Percentiles rank a stretch among this genome's conserved stretches.
Evolutionary conservation across 805 yeast species (phyloP).

Genomic region (Lachancea sp.): DNA sequence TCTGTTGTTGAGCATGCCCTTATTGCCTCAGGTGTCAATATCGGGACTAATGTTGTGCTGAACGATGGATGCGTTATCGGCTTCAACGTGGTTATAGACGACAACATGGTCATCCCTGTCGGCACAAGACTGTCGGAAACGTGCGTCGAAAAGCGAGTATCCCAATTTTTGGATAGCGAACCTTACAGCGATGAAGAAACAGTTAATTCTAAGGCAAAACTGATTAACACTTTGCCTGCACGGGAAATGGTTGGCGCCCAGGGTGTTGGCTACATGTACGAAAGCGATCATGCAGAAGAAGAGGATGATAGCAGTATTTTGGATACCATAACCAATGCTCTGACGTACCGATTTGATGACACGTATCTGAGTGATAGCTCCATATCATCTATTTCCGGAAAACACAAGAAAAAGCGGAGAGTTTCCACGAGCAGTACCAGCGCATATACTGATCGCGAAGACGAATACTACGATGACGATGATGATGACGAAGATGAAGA

Average conservation of each 20-base stretch:
- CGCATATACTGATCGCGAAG: slow-evolving; percentile 41
- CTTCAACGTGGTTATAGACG: slow-evolving; percentile 60
- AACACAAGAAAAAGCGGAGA: slow-evolving; percentile 41
- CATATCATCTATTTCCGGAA: slow-evolving; percentile 44
- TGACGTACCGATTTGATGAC: slow-evolving; percentile 42
- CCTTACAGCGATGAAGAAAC: slow-evolving; percentile 26
- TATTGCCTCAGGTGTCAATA: slow-evolving; percentile 56
- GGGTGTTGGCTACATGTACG: slow-evolving; percentile 35
- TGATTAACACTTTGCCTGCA: slow-evolving; percentile 17
- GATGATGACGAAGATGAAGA: slow-evolving; percentile 52
- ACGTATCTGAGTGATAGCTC: slow-evolving; percentile 54
- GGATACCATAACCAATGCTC: slow-evolving; percentile 28
- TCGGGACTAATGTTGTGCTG: slow-evolving; percentile 48
- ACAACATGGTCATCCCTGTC: slow-evolving; percentile 41
- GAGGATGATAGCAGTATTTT: slow-evolving; percentile 23
- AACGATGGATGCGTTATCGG: slow-evolving; percentile 77
- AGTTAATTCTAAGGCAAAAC: slow-evolving; percentile 24
- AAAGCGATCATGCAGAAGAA: slow-evolving; percentile 32
- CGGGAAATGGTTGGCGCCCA: slow-evolving; percentile 32
- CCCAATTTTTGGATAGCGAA: slow-evolving; percentile 20
- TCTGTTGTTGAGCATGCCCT: slow-evolving; percentile 55
- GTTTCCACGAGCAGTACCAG: slow-evolving; percentile 33
- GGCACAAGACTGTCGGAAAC: slow-evolving; percentile 48
- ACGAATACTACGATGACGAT: slow-evolving; percentile 34
- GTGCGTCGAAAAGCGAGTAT: slow-evolving; percentile 35